phyloP scores from a whole-genome alignment of 169 alveolate species.

The Amoebophrya sp. region DNA sequence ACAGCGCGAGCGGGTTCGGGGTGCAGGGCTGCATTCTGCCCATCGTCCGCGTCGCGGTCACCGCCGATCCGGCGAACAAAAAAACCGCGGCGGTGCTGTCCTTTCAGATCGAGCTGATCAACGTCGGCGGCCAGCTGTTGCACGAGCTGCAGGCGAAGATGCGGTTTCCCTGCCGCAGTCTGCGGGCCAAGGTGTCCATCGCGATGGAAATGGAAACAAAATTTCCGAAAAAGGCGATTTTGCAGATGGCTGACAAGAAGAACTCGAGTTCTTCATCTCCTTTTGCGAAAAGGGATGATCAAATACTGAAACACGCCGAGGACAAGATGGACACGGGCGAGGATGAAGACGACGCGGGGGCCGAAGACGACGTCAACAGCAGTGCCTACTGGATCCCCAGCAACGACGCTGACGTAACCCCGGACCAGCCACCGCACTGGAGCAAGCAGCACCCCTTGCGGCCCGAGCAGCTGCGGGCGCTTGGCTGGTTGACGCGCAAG shows the following conservation, averaged over 20 bases:
- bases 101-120: neutral
- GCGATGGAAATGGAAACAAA: neutral
- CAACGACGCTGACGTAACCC: neutral
- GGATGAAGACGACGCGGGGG: neutral
- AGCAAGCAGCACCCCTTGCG: neutral
- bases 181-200: neutral
- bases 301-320: neutral
- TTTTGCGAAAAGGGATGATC: too few species aligned
- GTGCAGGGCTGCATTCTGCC: neutral
- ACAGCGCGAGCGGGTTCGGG: neutral
- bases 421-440: neutral
- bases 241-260: too few species aligned
- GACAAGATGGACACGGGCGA: neutral
- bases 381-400: neutral
- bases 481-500: neutral
- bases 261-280: too few species aligned
- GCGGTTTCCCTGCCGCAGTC: neutral
- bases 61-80: neutral
- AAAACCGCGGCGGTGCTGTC: neutral
- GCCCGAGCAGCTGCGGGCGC: slow-evolving; percentile 12
- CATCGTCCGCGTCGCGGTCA: neutral
- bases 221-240: neutral
- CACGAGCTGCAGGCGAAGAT: neutral
- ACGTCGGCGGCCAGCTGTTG: neutral
- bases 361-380: neutral